Evolutionary conservation across 306 rosid species (phyloP).

Genomic region (Abrus precatorius): DNA sequence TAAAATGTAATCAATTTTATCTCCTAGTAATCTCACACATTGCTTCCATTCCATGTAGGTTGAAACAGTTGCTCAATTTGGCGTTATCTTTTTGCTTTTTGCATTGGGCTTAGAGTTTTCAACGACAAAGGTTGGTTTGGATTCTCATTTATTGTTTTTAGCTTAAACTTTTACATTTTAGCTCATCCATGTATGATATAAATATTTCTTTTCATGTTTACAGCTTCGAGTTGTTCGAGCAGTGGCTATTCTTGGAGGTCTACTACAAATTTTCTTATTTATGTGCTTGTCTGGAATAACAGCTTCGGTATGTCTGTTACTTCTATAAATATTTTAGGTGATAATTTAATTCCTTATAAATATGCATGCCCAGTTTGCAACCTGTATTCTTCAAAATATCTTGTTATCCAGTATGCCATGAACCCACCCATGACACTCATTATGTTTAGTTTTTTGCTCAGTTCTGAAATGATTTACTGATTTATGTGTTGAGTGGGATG

Average conservation of each 20-base stretch:
- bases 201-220: conserved; percentile 49
- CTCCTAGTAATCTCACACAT: conserved; percentile 17
- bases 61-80: conserved; percentile 99
- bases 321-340: conserved; percentile 35
- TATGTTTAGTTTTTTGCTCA: not conserved
- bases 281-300: conserved; percentile 94
- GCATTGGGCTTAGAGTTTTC: conserved; percentile 96
- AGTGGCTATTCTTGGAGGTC: conserved; percentile 95
- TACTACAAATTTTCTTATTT: conserved; percentile 90
- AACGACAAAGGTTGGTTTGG: conserved; percentile 72
- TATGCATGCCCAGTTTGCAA: not conserved
- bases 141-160: conserved; percentile 36
- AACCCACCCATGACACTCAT: conserved; percentile 20
- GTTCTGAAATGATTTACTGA: conserved; percentile 30
- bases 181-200: conserved; percentile 33
- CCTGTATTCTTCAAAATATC: not conserved
- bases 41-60: conserved; percentile 66
- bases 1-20: conserved; percentile 23
- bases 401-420: conserved; percentile 4
- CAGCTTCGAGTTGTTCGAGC: conserved; percentile 96
- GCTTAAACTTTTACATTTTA: conserved; percentile 29
- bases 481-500: conserved; percentile 30
- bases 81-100: conserved; percentile 96
- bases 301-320: conserved; percentile 74
- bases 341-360: not conserved